A percentile compares a stretch with the other conserved stretches of the same genome.
Evolutionary conservation across 805 yeast species (phyloP).

Genomic region (Monosporozyma siamensis): DNA sequence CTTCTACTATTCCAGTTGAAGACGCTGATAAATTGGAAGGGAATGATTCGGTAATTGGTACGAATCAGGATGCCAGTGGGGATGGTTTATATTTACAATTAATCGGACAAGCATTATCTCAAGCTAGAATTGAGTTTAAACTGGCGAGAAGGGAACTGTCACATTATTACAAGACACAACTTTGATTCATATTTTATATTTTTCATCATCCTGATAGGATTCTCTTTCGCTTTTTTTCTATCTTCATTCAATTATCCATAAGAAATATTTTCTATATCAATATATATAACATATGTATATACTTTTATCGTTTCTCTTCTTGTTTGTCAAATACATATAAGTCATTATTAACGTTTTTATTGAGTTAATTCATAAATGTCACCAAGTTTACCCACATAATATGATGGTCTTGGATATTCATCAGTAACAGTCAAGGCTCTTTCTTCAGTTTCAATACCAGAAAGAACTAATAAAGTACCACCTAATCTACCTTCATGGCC

Average conservation of each 20-base stretch:
- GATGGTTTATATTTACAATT: conserved; percentile 36
- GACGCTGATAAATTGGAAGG: conserved; percentile 10
- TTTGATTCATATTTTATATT: not conserved
- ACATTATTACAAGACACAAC: conserved; percentile 34
- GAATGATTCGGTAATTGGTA: conserved; percentile 3
- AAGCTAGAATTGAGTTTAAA: conserved; percentile 40
- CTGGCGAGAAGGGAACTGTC: conserved; percentile 39
- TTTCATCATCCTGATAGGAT: too few relatives aligned
- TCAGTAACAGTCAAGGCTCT: conserved; percentile 35
- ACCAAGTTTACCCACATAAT: conserved; percentile 64
- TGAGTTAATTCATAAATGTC: conserved; percentile 49
- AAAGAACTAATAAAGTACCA: conserved; percentile 76
- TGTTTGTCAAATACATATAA: too few relatives aligned
- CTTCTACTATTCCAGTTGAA: conserved; percentile 10
- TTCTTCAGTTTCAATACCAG: conserved; percentile 81
- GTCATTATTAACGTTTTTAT: too few relatives aligned
- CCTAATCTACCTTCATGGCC: conserved; percentile 77
- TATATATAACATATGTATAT: not conserved
- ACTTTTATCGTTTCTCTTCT: too few relatives aligned
- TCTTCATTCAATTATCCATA: too few relatives aligned
- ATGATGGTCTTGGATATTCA: conserved; percentile 46
- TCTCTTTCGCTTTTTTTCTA: too few relatives aligned
- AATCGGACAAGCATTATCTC: conserved; percentile 38
- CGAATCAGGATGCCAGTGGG: conserved; percentile 21
- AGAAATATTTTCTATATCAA: conserved; percentile 1